These are phyloP conservation scores for Cryptococcus maquisensis DNA, from an alignment of 1,284 basidiomycete species.

Conservation along the genomic window DNA sequence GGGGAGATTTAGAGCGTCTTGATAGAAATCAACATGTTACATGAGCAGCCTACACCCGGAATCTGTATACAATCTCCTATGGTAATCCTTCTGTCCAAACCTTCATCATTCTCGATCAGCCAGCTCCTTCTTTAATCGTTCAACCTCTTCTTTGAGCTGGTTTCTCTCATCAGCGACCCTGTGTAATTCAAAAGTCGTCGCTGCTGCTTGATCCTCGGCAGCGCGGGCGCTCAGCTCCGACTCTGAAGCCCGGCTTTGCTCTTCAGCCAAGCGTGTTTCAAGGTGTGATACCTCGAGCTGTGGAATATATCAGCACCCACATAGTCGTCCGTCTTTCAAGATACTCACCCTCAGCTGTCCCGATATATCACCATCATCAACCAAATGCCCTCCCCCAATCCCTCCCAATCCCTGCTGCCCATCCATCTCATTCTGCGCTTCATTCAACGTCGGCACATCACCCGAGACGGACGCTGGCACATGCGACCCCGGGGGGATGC, in stretches of 20 bases:
- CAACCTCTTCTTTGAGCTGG: slow-evolving; percentile 27
- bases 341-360: slow-evolving; percentile 17
- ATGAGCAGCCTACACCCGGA: too few species aligned
- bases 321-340: not conserved
- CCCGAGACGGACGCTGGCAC: too few species aligned
- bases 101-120: too few species aligned
- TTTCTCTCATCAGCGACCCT: slow-evolving; percentile 38
- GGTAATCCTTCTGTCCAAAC: too few species aligned
- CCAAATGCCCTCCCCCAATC: slow-evolving; percentile 8
- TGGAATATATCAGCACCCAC: not conserved
- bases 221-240: slow-evolving; percentile 41
- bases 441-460: too few species aligned
- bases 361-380: slow-evolving; percentile 21
- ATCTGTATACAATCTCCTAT: too few species aligned
- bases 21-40: too few species aligned
- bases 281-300: slow-evolving; percentile 23
- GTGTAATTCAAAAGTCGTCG: slow-evolving; percentile 38
- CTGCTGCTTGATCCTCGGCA: slow-evolving; percentile 40
- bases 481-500: too few species aligned
- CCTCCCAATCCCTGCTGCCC: too few species aligned
- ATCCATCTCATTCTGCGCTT: too few species aligned
- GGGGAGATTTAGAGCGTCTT: too few species aligned
- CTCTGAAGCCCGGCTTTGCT: slow-evolving; percentile 27
- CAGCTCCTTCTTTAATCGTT: not conserved
- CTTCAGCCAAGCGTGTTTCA: slow-evolving; percentile 24